A percentile compares a stretch with the other conserved stretches of the same genome.
Evolutionary conservation across 2,329 filamentous ascomycete species (phyloP).

Genomic region (Furcasterigmium furcatum): DNA sequence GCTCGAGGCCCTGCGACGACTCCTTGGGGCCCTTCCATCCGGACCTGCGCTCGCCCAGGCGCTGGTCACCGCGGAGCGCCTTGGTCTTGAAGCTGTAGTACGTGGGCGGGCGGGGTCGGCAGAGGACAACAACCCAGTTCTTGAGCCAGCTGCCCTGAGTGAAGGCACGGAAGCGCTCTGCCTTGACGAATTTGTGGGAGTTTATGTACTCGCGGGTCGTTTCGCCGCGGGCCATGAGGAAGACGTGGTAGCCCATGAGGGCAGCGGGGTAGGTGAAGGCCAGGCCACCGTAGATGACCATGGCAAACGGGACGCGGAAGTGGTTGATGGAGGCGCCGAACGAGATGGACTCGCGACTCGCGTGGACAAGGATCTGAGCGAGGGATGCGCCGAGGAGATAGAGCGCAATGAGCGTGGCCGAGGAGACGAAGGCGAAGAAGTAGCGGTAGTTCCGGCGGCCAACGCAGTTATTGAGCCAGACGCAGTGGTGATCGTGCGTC

Average conservation of each 20-base stretch:
- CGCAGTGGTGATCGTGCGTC: slow-evolving; percentile 96
- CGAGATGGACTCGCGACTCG: slow-evolving; percentile 56
- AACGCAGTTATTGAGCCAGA: slow-evolving; percentile 98
- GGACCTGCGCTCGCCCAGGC: slow-evolving; percentile 62
- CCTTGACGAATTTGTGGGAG: slow-evolving; percentile 90
- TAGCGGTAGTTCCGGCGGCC: slow-evolving; percentile 97
- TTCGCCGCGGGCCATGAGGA: slow-evolving; percentile 86
- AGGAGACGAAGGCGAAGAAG: slow-evolving; percentile 88
- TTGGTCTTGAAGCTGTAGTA: slow-evolving; percentile 83
- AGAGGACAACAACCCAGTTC: slow-evolving; percentile 81
- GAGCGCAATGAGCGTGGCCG: slow-evolving; percentile 71
- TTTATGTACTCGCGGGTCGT: slow-evolving; percentile 96
- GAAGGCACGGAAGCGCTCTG: slow-evolving; percentile 88
- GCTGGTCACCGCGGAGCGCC: slow-evolving; percentile 79
- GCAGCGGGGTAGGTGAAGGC: slow-evolving; percentile 77
- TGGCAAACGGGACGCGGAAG: slow-evolving; percentile 79
- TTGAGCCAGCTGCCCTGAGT: slow-evolving; percentile 70
- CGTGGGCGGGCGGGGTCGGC: slow-evolving; percentile 79
- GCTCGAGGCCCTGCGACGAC: slow-evolving; percentile 62
- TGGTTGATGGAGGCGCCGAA: slow-evolving; percentile 67
- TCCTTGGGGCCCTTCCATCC: slow-evolving; percentile 33
- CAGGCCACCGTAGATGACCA: slow-evolving; percentile 80
- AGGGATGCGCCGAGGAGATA: slow-evolving; percentile 76
- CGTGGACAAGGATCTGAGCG: slow-evolving; percentile 77
- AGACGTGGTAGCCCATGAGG: slow-evolving; percentile 84